These are phyloP conservation scores for Symbiotaphrina buchneri DNA, from an alignment of 495 filamentous ascomycete genomes.

Conservation along the genomic window DNA sequence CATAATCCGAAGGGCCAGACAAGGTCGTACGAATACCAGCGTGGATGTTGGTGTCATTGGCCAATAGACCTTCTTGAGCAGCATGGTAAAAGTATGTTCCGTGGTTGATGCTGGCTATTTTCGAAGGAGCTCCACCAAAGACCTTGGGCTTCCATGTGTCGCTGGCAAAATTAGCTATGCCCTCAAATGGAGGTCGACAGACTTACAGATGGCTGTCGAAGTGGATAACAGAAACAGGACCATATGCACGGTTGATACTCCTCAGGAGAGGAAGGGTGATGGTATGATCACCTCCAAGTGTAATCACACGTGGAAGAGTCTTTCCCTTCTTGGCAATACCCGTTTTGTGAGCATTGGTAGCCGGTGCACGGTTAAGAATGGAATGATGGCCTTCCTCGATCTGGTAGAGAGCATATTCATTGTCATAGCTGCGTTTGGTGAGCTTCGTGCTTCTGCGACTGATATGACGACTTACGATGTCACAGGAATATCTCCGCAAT, in stretches of 20 bases:
- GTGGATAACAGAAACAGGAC: conserved; percentile 44
- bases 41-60: conserved; percentile 67
- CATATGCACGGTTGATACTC: conserved; percentile 42
- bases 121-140: conserved; percentile 37
- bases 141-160: conserved; percentile 42
- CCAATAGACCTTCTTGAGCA: conserved; percentile 47
- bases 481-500: conserved; percentile 58
- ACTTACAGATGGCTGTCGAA: conserved; percentile 41
- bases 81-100: conserved; percentile 64
- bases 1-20: conserved; percentile 45
- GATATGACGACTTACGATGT: conserved; percentile 26
- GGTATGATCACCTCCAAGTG: conserved; percentile 44
- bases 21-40: conserved; percentile 67
- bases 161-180: not conserved
- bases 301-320: conserved; percentile 31
- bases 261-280: conserved; percentile 37
- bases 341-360: conserved; percentile 14
- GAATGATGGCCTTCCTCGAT: conserved; percentile 42
- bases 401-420: conserved; percentile 49
- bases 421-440: conserved; percentile 20
- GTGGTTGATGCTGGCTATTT: conserved; percentile 56
- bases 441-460: conserved; percentile 6
- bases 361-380: conserved; percentile 8
- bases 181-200: not conserved
- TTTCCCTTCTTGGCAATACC: conserved; percentile 10